Percentiles rank a stretch among this genome's conserved stretches.
These are phyloP conservation scores for Pythium aristosporum DNA, from an alignment of 352 stramenopile species.

Conservation along the genomic window DNA sequence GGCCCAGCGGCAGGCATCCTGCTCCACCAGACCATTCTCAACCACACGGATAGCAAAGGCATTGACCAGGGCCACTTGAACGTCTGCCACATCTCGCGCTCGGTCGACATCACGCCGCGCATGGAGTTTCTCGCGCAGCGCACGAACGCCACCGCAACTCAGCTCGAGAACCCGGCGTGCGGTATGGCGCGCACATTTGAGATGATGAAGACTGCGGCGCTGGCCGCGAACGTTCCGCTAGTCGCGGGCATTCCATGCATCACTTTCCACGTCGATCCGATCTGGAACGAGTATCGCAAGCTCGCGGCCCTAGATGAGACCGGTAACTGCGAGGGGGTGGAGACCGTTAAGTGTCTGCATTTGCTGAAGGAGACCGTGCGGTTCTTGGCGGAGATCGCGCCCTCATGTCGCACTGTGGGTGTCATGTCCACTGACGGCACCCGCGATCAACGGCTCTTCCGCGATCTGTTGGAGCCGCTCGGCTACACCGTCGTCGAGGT, in stretches of 20 bases:
- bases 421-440: conserved; percentile 51
- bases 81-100: conserved; percentile 48
- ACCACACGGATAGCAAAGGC: conserved; percentile 44
- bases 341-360: conserved; percentile 38
- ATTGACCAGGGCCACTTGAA: conserved; percentile 51
- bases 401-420: conserved; percentile 29
- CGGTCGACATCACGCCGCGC: conserved; percentile 40
- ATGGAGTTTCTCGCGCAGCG: conserved; percentile 33
- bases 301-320: conserved; percentile 20
- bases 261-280: conserved; percentile 48
- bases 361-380: conserved; percentile 42
- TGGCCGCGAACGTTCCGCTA: conserved; percentile 28
- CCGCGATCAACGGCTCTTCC: conserved; percentile 36
- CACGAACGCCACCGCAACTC: conserved; percentile 6
- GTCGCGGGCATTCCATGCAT: conserved; percentile 48
- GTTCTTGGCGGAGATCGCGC: conserved; percentile 35
- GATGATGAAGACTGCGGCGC: conserved; percentile 31
- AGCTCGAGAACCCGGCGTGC: conserved; percentile 40
- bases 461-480: conserved; percentile 39
- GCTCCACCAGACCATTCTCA: conserved; percentile 52
- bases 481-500: conserved; percentile 46
- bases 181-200: conserved; percentile 54
- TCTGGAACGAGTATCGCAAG: conserved; percentile 41
- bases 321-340: conserved; percentile 1
- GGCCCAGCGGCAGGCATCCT: conserved; percentile 48